Base-by-base conservation (phyloP, 2,329 filamentous ascomycete species). In the Leptosphaerulina australis region DNA sequence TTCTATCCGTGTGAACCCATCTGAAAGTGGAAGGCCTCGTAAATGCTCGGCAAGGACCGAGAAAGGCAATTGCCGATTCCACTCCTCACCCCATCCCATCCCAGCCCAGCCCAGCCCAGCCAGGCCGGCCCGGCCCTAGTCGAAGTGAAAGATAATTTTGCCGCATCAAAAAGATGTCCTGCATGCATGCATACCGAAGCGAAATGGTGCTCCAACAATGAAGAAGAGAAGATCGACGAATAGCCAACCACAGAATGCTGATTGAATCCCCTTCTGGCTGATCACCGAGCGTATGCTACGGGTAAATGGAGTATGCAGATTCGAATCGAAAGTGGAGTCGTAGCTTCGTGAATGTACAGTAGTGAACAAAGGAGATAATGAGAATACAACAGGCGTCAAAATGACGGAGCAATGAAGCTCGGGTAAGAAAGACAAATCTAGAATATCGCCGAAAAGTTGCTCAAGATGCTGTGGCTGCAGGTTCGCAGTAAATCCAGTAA, bases 391-490 rank as follows among this genome's bases (percentile, higher is more conserved):
- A 41, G 20, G 26, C 21, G 31, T 51, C 50, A 40, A 49, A 45
- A 44, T 40, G 33, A 56, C 44, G 33, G 57, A 62, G 55, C 65
- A 59, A 48, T 47, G 61, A 65, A 63, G 58, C 58, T 56, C 63
- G 31, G 44, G 40, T 44, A 58, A 44, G 44, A 57, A 62, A 36
- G 51, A 53, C 61, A 65, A 55, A 63, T 64, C 66, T 45, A 68
- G 61, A 63, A 66, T 68, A 68, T 68, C 62, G 61, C 62, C 46
- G 54, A 58, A 54, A 48, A 53, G 35, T 53, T 59, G 50, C 48
- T 47, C 33, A 20, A 45, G 56, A 44, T 62, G 59, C 60, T 38
- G 11, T 60, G 52, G 51, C 61, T 52, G 56, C 55, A 55, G 46
- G 46, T 17, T 45, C 17, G 47, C 39, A 44, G 28, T n/a, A n/a